Evolutionary conservation across 208 protist species (phyloP), one percentile per base, ranked within the genome.

Genomic region (Naegleria fowleri): DNA sequence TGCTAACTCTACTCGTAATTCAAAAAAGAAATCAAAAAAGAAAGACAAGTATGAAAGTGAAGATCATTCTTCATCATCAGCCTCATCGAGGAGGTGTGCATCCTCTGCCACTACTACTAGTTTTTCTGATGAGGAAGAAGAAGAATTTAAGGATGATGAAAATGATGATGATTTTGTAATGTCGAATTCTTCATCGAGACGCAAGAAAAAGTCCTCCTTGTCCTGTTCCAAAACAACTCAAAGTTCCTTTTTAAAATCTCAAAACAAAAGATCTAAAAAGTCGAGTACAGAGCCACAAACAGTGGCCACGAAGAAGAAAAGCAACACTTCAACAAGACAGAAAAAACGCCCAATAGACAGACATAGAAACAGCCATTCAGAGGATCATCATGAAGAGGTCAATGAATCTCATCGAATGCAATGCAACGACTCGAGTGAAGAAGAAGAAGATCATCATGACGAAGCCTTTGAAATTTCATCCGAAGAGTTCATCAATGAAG

Each of bases 131-230:
- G 40, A 48, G 16, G 40, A 86, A 33, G 76, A 84, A 29, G 29
- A 43, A 86, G 83, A 36, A 33, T 79, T 6, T 36, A 36, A 79
- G 67, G 67, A 86, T 33, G 83, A 86, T 48, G 25, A 86, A 86
- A 39, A 86, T 86, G 83, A 86, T 86, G 83, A 86, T 22, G 83
- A 86, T 43, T 86, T 86, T 48, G 40, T 48, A 22, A 86, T 86
- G 16, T 9, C 7, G 38, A 39, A 22, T 36, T 15, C 4, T 33
- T 41, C 29, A 84, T 84, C 25, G 29, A 40, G 38, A 40, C 1
- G 29, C 1, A 86, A 9, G 41, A 86, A 33, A 86, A 86, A 48
- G 39, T 0, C 29, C 7, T 84, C 76, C 6, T 40, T 5, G 39
- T 0, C 29, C 7, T 84, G 13, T 33, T 40, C 29, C 48, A 39